Base-by-base conservation (phyloP, 2,329 filamentous ascomycete genomes). In the Xylaria sp. region DNA sequence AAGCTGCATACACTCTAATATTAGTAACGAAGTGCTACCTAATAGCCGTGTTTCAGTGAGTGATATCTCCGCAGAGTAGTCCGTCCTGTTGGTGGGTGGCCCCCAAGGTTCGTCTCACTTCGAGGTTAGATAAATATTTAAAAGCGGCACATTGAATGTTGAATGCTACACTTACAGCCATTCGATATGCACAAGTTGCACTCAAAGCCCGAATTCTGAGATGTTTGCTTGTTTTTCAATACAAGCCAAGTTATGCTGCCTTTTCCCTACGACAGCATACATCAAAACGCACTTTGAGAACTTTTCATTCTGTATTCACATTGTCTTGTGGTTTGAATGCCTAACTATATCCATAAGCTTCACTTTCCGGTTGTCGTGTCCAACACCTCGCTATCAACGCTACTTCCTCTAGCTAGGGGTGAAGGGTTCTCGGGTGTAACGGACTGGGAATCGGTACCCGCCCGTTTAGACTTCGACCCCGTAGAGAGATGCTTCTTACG, bases 381-480 rank as follows among this genome's bases (percentile, higher is more conserved):
- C 25, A 61, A 41, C 23, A 37, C 69, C 13, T 76, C 76, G 37
- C 71, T 74, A 13, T 74, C 76, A 31, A 80, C 71, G 57, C 80
- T 85, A 69, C 82, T 85, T 72, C 86, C 86, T 61, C 80, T 82
- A 7, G 85, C 84, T 68, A 89, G 76, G 2, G 86, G 87, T 2
- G 87, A 88, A 4, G 86, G 81, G 20, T 82, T 82, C 51, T 89
- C 87, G 0, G 87, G 87, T 2, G 87, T 88, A 2, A 86, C 81
- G 4, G 86, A 88, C 60, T 87, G 79, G 3, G 84, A 84, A 56
- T 88, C 86, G 3, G 80, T 79, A 0, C 81, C 81, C 0, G 83
- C 78, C 41, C 85, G 81, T 75, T 82, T 85, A 20, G 82, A 73
- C 69, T 81, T 82, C 28, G 82, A 78, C 37, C 78, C 77, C 13